phyloP scores from a whole-genome alignment of 2,329 filamentous ascomycete species.

The Ophiocordyceps camponoti-floridani region DNA sequence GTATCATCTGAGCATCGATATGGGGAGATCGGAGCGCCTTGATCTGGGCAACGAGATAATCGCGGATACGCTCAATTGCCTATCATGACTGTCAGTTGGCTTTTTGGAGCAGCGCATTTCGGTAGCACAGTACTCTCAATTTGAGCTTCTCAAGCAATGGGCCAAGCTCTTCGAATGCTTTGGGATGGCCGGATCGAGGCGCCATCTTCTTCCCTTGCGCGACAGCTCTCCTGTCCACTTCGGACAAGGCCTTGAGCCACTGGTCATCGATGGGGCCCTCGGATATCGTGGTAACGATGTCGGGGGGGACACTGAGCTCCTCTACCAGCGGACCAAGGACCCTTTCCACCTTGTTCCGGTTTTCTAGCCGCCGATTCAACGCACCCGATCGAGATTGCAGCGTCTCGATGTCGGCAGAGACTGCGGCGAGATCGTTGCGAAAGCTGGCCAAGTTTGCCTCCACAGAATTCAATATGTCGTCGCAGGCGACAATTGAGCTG shows the following conservation, averaged over 20 bases:
- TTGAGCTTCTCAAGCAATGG: slow-evolving; percentile 74
- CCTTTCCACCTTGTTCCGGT: slow-evolving; percentile 78
- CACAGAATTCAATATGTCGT: slow-evolving; percentile 83
- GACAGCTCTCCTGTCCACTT: slow-evolving; percentile 63
- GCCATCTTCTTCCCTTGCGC: slow-evolving; percentile 47
- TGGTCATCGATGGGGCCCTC: slow-evolving; percentile 80
- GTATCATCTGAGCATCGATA: slow-evolving; percentile 93
- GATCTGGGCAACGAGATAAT: slow-evolving; percentile 87
- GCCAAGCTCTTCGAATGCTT: slow-evolving; percentile 66
- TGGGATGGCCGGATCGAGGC: slow-evolving; percentile 43
- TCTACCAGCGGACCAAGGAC: slow-evolving; percentile 77
- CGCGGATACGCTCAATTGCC: slow-evolving; percentile 85
- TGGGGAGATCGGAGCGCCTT: slow-evolving; percentile 86
- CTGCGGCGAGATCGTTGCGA: slow-evolving; percentile 76
- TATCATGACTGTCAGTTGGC: slow-evolving; percentile 11
- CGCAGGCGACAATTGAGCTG: slow-evolving; percentile 73
- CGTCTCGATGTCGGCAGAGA: slow-evolving; percentile 89
- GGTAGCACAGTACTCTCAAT: slow-evolving; percentile 39
- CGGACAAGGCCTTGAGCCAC: slow-evolving; percentile 69
- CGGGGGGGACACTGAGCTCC: slow-evolving; percentile 74
- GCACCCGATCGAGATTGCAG: slow-evolving; percentile 73
- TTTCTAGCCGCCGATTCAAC: slow-evolving; percentile 71
- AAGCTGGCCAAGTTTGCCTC: slow-evolving; percentile 87
- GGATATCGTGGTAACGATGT: slow-evolving; percentile 66
- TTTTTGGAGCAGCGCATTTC: neutral